These are phyloP conservation scores for Arthrinium phaeospermum DNA, from an alignment of 2,329 filamentous ascomycete genomes.

Conservation along the genomic window DNA sequence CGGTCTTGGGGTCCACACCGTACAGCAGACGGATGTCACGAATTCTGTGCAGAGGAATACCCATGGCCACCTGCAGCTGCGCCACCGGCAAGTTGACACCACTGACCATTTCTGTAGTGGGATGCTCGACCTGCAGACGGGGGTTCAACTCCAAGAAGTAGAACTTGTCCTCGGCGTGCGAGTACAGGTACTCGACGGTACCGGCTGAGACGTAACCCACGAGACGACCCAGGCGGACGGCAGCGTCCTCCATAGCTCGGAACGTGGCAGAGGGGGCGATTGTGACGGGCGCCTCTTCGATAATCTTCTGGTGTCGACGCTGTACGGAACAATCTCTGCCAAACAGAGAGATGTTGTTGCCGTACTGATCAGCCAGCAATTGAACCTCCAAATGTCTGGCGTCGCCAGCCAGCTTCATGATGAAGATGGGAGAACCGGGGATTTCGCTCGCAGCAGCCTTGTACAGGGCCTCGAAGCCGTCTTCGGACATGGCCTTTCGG, in stretches of 20 bases:
- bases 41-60: conserved; percentile 92
- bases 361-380: conserved; percentile 96
- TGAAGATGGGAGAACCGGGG: conserved; percentile 98
- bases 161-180: conserved; percentile 96
- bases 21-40: conserved; percentile 96
- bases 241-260: conserved; percentile 94
- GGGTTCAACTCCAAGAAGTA: conserved; percentile 99
- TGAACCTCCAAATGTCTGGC: conserved; percentile 97
- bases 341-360: conserved; percentile 99
- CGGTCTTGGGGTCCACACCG: conserved; percentile 87
- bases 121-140: conserved; percentile 98
- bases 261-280: conserved; percentile 91
- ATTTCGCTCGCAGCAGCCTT: conserved; percentile 97
- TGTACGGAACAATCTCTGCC: conserved; percentile 99
- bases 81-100: conserved; percentile 97
- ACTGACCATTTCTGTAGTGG: conserved; percentile 98
- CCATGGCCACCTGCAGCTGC: conserved; percentile 98
- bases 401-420: conserved; percentile 99
- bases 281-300: conserved; percentile 97
- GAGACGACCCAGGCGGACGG: conserved; percentile 88
- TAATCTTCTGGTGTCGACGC: conserved; percentile 98
- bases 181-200: conserved; percentile 99
- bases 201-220: conserved; percentile 98
- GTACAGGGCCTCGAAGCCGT: conserved; percentile 86
- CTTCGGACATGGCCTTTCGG: conserved; percentile 86